Evolutionary conservation across 202 grass and related monocot genomes (phyloP), one percentile per base, ranked within the genome.

Genomic region (Carex arenaria): DNA sequence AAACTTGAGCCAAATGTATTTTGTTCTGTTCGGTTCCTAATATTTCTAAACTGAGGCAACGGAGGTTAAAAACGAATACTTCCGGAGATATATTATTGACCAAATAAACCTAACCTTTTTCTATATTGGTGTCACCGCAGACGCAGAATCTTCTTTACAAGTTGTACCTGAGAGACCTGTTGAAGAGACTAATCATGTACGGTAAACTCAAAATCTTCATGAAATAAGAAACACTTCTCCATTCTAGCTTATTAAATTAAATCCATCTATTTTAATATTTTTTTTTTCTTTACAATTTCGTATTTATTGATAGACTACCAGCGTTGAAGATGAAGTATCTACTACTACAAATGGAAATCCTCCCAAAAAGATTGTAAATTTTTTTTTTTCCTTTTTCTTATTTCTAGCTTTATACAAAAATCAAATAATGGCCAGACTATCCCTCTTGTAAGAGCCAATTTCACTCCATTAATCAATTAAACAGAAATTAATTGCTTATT

Each of bases 281-380:
- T 30, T 28, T 36, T 28, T 20, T 3, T 69, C 55, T 26, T 82
- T 57, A 82, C 13, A 12, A 32, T 36, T 43, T 66, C 30, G 1
- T 70, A 57, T 36, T 56, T 56, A 82, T 69, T 70, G 45, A 67
- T 82, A 82, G 80, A 70, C 80, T 19, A 38, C 74, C 54, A 82
- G 63, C 14, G 56, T 82, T 57, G 80, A 78, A 54, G 85, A 79
- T 64, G 84, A 84, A 84, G 91, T 83, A 81, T 62, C 86, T 67
- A 89, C 90, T 78, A 47, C 89, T 36, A 56, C 74, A 0, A 57
- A 79, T 3, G 54, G 82, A 74, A 67, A 81, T 84, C 68, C 83
- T 61, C 84, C 38, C 80, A 94, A 86, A 84, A 87, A 81, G 89
- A 99, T 95, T 92, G 96, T 99, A 99, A 93, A 84, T 65, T 53